Evolutionary conservation across 768 basidiomycete genomes (phyloP).

Genomic region (Fomitopsis serialis): DNA sequence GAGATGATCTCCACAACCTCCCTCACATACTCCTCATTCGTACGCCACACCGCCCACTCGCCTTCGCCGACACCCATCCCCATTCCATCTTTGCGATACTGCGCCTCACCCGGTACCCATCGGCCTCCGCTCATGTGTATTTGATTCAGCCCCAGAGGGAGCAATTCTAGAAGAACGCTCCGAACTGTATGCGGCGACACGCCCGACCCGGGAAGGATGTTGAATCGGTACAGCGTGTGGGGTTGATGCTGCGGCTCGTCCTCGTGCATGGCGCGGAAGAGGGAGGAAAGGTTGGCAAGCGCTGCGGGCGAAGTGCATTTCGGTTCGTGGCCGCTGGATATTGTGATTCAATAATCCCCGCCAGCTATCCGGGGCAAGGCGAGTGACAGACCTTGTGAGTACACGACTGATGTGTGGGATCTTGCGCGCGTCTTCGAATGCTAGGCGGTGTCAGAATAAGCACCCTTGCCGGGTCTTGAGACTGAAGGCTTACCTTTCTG

Average conservation of each 20-base stretch:
- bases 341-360: background rate
- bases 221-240: conserved; percentile 21
- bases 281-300: conserved; percentile 14
- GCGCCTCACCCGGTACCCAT: conserved; percentile 54
- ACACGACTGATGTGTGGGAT: conserved; percentile 70
- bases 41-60: conserved; percentile 70
- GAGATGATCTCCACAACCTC: conserved; percentile 35
- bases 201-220: conserved; percentile 72
- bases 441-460: too few relatives aligned
- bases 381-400: conserved; percentile 59
- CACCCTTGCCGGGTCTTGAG: too few relatives aligned
- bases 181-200: conserved; percentile 56
- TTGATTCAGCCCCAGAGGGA: conserved; percentile 56
- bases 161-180: conserved; percentile 41
- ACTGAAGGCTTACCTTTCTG: conserved; percentile 56
- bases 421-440: conserved; percentile 38
- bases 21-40: conserved; percentile 45
- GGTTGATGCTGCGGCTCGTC: conserved; percentile 14
- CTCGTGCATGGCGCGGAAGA: conserved; percentile 8
- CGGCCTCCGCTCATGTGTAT: conserved; percentile 71
- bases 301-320: conserved; percentile 25
- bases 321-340: conserved; percentile 47
- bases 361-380: background rate
- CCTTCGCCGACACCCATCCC: conserved; percentile 57
- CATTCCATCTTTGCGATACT: conserved; percentile 50